Base-by-base conservation (phyloP, 2,329 filamentous ascomycete genomes). In the Madurella fahalii region DNA sequence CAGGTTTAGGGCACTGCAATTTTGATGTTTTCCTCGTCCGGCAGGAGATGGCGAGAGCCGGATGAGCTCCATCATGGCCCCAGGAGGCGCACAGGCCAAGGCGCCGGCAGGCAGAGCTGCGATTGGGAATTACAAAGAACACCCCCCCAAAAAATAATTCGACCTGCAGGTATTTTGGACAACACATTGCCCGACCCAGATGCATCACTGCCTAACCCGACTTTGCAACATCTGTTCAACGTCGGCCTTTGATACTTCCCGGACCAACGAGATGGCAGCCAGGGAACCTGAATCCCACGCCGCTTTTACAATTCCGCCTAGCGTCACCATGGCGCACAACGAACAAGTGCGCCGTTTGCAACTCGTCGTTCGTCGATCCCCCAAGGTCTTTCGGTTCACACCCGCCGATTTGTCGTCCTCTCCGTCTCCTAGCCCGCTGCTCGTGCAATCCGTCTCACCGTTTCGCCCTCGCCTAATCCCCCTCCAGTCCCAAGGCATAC, bases 291-390 rank as follows among this genome's bases (percentile, higher is more conserved):
- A 63, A 67, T 64, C 62, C 61, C 51, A 66, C 67, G 65, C 65
- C 63, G 64, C 64, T 68, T 68, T 69, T 68, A 61, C 62, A 58
- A 56, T 49, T 58, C 32, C 53, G 60, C 56, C 61, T 69, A 69
- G 71, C 67, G 65, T 69, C 67, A 68, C 48, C 45, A 53, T 34
- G 43, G 61, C 69, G 69, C 71, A 70, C 68, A n/a, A n/a, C n/a
- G n/a, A n/a, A n/a, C n/a, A n/a, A n/a, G 40, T 53, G 39, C 39
- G 16, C 39, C 47, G 50, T 46, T 47, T 25, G 45, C 40, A 40
- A n/a, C 31, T 25, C n/a, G 42, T 53, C 39, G 45, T 46, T 58
- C 58, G 59, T 48, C 56, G 53, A 57, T 60, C 60, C 18, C 40
- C 53, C 53, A 37, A 54, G n/a, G 52, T 57, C 52, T n/a, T n/a